A percentile compares a stretch with the other conserved stretches of the same genome.
These are phyloP conservation scores for Trichoderma oligosporum DNA, from an alignment of 2,329 filamentous ascomycete genomes.

Conservation along the genomic window DNA sequence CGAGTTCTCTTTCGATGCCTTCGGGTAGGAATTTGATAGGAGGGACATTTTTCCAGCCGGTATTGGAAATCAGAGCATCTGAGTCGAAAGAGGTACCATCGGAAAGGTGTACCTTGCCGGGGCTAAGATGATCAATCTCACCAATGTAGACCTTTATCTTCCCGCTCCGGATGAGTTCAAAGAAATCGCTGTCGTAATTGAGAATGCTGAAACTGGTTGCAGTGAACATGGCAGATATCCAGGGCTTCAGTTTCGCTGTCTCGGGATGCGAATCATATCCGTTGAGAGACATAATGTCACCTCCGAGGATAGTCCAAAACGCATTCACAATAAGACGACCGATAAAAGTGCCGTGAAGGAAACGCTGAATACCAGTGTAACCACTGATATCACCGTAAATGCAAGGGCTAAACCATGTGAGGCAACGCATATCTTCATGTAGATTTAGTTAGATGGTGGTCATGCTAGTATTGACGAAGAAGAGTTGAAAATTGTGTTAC, in stretches of 20 bases:
- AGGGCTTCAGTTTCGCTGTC: conserved; percentile 51
- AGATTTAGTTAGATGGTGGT: neutral
- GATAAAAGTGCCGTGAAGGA: conserved; percentile 55
- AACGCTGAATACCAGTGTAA: conserved; percentile 49
- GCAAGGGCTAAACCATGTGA: conserved; percentile 73
- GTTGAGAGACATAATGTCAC: conserved; percentile 52
- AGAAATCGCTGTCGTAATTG: conserved; percentile 57
- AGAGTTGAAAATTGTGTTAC: neutral
- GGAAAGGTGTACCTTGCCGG: conserved; percentile 47
- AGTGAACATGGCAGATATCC: conserved; percentile 49
- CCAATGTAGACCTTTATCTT: conserved; percentile 50
- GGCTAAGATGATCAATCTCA: conserved; percentile 46
- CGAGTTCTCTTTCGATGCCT: conserved; percentile 45
- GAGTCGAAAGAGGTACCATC: conserved; percentile 45
- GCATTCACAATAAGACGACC: conserved; percentile 52
- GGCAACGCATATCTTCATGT: conserved; percentile 54
- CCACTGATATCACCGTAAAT: conserved; percentile 65
- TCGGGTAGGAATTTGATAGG: conserved; percentile 49
- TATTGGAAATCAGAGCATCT: conserved; percentile 53
- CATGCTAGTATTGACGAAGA: neutral
- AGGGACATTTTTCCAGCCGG: conserved; percentile 55
- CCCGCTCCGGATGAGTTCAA: conserved; percentile 52
- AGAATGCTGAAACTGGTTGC: conserved; percentile 55
- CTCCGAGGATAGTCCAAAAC: conserved; percentile 56
- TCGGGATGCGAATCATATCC: conserved; percentile 53